These are phyloP conservation scores for Chloranthus sessilifolius DNA, from an alignment of 164 flowering plant genomes.

Conservation along the genomic window DNA sequence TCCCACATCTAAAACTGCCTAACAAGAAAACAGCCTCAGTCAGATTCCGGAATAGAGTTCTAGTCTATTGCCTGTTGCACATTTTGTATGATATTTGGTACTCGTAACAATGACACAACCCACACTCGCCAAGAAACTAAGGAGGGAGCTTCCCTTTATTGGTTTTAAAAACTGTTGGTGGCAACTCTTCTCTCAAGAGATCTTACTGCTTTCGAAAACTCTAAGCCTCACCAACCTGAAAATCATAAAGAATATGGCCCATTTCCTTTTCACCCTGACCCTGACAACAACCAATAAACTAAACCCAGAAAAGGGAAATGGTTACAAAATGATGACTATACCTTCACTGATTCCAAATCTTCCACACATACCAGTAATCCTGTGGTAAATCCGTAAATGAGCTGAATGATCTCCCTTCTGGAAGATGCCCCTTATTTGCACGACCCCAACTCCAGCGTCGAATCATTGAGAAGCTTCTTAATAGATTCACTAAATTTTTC, in stretches of 20 bases:
- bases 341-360: constrained; percentile 3
- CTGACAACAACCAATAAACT: not conserved
- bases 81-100: no score
- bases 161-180: constrained; percentile 6
- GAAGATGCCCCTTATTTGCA: constrained; percentile 28
- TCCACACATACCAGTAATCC: not conserved
- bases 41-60: no score
- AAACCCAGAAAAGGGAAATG: not conserved
- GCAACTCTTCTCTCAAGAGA: not conserved
- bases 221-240: constrained; percentile 13
- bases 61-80: no score
- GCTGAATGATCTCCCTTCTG: not conserved
- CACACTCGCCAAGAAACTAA: no score
- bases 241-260: constrained; percentile 10
- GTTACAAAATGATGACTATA: constrained; percentile 15
- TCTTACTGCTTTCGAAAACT: not conserved
- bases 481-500: constrained; percentile 44
- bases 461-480: constrained; percentile 37
- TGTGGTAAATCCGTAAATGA: constrained; percentile 7
- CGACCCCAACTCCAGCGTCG: constrained; percentile 31
- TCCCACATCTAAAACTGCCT: no score
- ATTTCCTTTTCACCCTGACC: not conserved
- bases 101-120: no score
- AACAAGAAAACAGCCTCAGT: no score
- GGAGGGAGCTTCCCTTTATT: constrained; percentile 7